Conservation (phyloP, 2,329 filamentous ascomycete genomes). For the Pestalotiopsis sp. region DNA sequence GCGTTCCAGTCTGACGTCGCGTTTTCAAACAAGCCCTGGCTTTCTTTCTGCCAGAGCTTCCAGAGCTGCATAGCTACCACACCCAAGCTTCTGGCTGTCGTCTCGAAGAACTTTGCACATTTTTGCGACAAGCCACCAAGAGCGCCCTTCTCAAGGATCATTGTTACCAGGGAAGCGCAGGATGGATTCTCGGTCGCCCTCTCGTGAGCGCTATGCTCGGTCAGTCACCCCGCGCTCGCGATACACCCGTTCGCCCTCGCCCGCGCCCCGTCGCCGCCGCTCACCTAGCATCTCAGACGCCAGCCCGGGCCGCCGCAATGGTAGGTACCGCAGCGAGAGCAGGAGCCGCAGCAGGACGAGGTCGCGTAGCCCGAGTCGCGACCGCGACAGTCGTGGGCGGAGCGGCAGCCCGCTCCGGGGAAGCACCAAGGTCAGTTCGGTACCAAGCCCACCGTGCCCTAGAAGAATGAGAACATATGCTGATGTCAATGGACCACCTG, state of each 20-base stretch:
- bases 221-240: conserved; percentile 7
- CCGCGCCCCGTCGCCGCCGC: conserved; percentile 19
- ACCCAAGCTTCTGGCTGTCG: neutral
- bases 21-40: neutral
- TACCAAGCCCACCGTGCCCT: neutral
- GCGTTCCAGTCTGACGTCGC: conserved; percentile 10
- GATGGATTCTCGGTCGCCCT: conserved; percentile 6
- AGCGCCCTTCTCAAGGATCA: neutral
- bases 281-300: conserved; percentile 21
- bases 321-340: conserved; percentile 6
- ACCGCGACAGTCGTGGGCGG: conserved; percentile 36
- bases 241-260: conserved; percentile 26
- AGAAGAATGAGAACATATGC: neutral
- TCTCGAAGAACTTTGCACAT: neutral
- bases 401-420: conserved; percentile 41
- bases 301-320: conserved; percentile 28
- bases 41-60: neutral
- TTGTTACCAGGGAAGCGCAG: neutral
- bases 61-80: neutral
- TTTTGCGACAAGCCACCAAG: neutral
- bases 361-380: conserved; percentile 32
- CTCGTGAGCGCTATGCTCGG: conserved; percentile 5
- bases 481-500: neutral
- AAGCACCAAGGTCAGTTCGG: conserved; percentile 54
- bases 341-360: conserved; percentile 19